Conservation (phyloP, 2,329 filamentous ascomycete genomes). For the Fusarium torreyae region DNA sequence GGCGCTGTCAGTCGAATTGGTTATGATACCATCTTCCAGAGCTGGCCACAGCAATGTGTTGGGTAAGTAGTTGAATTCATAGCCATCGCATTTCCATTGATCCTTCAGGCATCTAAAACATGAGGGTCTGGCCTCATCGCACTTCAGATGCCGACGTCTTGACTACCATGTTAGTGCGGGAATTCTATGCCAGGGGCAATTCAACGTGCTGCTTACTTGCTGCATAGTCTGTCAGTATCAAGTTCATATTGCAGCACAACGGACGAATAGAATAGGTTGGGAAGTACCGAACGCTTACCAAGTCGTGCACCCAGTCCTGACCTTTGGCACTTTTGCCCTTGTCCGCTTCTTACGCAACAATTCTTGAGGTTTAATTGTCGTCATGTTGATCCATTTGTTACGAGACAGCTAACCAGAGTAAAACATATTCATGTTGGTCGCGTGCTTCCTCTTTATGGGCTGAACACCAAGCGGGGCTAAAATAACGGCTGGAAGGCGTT, state of each 20-base stretch:
- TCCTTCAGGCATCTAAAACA: conserved; percentile 28
- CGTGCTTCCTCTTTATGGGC: not conserved
- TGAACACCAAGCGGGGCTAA: no score
- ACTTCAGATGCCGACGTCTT: conserved; percentile 41
- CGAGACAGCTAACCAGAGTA: conserved; percentile 10
- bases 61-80: not conserved
- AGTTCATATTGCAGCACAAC: no score
- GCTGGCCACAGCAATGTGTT: not conserved
- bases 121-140: conserved; percentile 29
- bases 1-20: conserved; percentile 1
- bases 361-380: conserved; percentile 6
- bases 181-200: not conserved
- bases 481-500: no score
- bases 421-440: not conserved
- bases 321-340: conserved; percentile 25
- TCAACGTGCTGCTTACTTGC: conserved; percentile 17
- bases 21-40: not conserved
- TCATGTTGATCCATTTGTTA: conserved; percentile 12
- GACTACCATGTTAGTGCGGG: not conserved
- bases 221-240: not conserved
- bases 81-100: conserved; percentile 35
- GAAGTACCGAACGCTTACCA: conserved; percentile 19
- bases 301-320: conserved; percentile 36
- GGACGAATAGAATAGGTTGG: no score
- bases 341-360: conserved; percentile 29